A percentile compares a stretch with the other conserved stretches of the same genome.
phyloP scores from a whole-genome alignment of 108 stramenopile species.

The Pseudonitzschia delicatissima region DNA sequence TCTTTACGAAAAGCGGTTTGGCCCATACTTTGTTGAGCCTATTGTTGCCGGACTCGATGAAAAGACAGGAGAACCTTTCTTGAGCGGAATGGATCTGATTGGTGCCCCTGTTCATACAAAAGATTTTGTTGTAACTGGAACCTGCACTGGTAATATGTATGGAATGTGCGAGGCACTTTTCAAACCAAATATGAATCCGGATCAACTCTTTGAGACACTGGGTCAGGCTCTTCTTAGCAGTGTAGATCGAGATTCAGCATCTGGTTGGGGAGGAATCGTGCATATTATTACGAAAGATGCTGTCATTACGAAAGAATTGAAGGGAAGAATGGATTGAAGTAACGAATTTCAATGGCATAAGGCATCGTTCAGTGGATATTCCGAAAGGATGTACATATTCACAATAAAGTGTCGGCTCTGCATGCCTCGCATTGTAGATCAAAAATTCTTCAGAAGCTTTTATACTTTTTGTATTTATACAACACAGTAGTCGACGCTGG shows the following conservation, averaged over 20 bases:
- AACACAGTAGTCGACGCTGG: no score
- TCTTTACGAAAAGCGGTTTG: slow-evolving; percentile 97
- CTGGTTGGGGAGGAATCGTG: slow-evolving; percentile 99
- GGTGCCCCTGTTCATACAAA: slow-evolving; percentile 87
- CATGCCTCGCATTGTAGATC: no score
- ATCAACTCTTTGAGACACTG: slow-evolving; percentile 96
- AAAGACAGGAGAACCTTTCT: slow-evolving; percentile 77
- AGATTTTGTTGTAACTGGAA: slow-evolving; percentile 98
- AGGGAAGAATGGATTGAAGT: slow-evolving; percentile 86
- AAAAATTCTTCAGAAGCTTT: no score
- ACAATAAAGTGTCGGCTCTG: no score
- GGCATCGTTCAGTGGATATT: no score
- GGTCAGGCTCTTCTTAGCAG: slow-evolving; percentile 93
- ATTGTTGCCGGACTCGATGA: slow-evolving; percentile 95
- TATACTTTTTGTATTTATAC: no score
- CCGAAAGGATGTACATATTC: no score
- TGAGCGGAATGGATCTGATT: slow-evolving; percentile 96
- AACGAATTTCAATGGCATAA: no score
- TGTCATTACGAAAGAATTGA: slow-evolving; percentile 81
- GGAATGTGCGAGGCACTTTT: slow-evolving; percentile 98
- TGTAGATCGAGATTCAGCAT: slow-evolving; percentile 96
- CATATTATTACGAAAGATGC: slow-evolving; percentile 94
- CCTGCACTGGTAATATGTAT: slow-evolving; percentile 95
- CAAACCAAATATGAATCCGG: slow-evolving; percentile 91
- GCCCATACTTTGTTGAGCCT: slow-evolving; percentile 97